Evolutionary conservation across 2,329 filamentous ascomycete genomes (phyloP).

Genomic region (Fonsecaea erecta): DNA sequence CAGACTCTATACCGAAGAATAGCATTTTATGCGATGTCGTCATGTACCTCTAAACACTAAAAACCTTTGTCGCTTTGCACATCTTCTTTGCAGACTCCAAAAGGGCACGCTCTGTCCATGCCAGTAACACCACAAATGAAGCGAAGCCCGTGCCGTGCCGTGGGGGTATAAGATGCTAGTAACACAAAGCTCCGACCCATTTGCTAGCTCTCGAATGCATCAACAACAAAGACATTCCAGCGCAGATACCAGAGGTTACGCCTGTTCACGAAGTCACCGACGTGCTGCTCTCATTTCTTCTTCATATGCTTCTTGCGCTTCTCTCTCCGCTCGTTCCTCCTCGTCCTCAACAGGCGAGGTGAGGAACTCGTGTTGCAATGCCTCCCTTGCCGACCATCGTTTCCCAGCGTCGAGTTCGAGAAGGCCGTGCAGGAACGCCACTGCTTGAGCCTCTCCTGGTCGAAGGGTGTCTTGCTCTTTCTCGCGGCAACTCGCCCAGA

Average conservation of each 20-base stretch:
- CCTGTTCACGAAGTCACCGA: slow-evolving; percentile 1
- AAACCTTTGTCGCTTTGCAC: background rate
- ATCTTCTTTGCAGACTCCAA: background rate
- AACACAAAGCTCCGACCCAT: slow-evolving; percentile 22
- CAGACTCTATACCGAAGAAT: background rate
- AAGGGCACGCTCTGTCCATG: background rate
- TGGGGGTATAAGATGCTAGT: slow-evolving; percentile 31
- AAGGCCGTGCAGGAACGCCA: slow-evolving; percentile 48
- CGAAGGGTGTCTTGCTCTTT: slow-evolving; percentile 58
- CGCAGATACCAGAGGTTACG: background rate
- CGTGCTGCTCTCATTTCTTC: slow-evolving; percentile 20
- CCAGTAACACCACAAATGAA: slow-evolving; percentile 6
- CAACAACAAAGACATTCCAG: slow-evolving; percentile 4
- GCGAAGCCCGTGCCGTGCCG: slow-evolving; percentile 19
- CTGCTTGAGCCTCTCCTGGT: slow-evolving; percentile 52
- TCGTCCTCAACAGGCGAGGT: slow-evolving; percentile 44
- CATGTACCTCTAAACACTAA: background rate
- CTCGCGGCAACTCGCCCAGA: slow-evolving; percentile 87
- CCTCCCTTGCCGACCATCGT: slow-evolving; percentile 50
- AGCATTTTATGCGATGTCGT: background rate
- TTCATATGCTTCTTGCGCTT: slow-evolving; percentile 30
- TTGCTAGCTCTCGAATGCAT: slow-evolving; percentile 14
- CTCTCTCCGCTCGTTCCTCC: slow-evolving; percentile 34
- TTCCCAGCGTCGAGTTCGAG: slow-evolving; percentile 52
- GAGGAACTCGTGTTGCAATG: slow-evolving; percentile 53